Conservation (phyloP, 2,329 filamentous ascomycete species). For the Trichoderma sp. region DNA sequence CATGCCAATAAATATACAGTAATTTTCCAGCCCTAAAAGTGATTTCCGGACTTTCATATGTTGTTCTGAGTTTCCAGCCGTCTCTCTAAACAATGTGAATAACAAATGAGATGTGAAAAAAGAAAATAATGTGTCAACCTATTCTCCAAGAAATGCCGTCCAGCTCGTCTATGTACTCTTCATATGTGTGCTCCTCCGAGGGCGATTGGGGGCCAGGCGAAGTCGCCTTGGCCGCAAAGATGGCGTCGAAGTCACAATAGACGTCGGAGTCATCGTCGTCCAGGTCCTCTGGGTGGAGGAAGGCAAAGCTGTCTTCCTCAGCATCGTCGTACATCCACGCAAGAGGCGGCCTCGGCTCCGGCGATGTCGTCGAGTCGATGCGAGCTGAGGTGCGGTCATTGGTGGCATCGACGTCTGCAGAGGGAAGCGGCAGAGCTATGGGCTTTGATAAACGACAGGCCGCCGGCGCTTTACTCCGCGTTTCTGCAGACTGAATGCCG, state of each 20-base stretch:
- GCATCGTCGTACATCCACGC: constrained; percentile 33
- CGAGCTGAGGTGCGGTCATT: constrained; percentile 34
- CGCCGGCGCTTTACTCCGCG: constrained; percentile 27
- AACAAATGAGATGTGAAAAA: not conserved
- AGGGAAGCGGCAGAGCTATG: constrained; percentile 33
- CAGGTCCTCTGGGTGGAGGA: constrained; percentile 48
- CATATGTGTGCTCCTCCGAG: constrained; percentile 47
- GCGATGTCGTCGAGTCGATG: constrained; percentile 36
- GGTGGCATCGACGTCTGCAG: constrained; percentile 30
- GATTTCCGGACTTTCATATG: not conserved
- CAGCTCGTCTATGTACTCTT: constrained; percentile 58
- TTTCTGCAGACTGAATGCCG: not conserved
- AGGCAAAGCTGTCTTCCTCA: constrained; percentile 51
- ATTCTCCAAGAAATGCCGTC: constrained; percentile 53
- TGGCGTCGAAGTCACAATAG: constrained; percentile 56
- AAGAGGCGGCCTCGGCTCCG: constrained; percentile 35
- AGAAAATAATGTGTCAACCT: not conserved
- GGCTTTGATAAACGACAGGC: constrained; percentile 34
- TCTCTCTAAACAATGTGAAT: not conserved
- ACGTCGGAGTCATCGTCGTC: constrained; percentile 53
- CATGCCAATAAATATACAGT: constrained; percentile 25
- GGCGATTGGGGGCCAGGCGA: constrained; percentile 28
- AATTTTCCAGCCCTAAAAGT: constrained; percentile 16
- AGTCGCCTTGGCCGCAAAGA: constrained; percentile 28
- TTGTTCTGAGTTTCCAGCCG: not conserved